Evolutionary conservation across 441 rosid species (phyloP).

Genomic region (Erodium moschatum): DNA sequence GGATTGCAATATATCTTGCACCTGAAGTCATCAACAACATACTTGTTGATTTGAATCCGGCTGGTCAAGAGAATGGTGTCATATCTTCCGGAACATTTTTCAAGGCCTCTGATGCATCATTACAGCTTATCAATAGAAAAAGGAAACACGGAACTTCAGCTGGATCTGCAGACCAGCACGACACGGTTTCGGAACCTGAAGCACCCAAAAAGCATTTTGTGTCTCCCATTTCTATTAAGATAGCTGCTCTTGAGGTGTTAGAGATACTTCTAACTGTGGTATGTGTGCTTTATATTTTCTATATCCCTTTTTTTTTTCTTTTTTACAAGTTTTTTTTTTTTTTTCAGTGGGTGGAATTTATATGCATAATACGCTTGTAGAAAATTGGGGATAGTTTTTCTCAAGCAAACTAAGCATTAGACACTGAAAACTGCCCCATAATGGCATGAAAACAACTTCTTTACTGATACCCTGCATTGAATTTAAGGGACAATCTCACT

Average conservation of each 20-base stretch:
- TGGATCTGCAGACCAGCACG: conserved; percentile 36
- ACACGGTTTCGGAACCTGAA: conserved; percentile 32
- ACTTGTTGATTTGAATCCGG: conserved; percentile 41
- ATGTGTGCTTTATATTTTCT: conserved; percentile 22
- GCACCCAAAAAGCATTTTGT: conserved; percentile 23
- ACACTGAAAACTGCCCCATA: background rate
- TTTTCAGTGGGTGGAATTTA: background rate
- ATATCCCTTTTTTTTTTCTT: background rate
- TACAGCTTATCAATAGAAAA: conserved; percentile 41
- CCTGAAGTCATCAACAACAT: conserved; percentile 50
- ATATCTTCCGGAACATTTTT: conserved; percentile 25
- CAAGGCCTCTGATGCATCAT: conserved; percentile 24
- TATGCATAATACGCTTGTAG: background rate
- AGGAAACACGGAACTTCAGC: conserved; percentile 44
- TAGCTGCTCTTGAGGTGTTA: conserved; percentile 71
- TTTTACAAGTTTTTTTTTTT: background rate
- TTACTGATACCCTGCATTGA: background rate
- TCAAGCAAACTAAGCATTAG: background rate
- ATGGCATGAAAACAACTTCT: background rate
- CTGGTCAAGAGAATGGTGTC: conserved; percentile 25
- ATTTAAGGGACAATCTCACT: no score
- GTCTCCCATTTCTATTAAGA: conserved; percentile 42
- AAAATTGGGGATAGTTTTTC: background rate
- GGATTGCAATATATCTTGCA: conserved; percentile 57
- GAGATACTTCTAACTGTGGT: conserved; percentile 73